phyloP scores from a whole-genome alignment of 176 grass and related monocot species.

The Sorghum bicolor region DNA sequence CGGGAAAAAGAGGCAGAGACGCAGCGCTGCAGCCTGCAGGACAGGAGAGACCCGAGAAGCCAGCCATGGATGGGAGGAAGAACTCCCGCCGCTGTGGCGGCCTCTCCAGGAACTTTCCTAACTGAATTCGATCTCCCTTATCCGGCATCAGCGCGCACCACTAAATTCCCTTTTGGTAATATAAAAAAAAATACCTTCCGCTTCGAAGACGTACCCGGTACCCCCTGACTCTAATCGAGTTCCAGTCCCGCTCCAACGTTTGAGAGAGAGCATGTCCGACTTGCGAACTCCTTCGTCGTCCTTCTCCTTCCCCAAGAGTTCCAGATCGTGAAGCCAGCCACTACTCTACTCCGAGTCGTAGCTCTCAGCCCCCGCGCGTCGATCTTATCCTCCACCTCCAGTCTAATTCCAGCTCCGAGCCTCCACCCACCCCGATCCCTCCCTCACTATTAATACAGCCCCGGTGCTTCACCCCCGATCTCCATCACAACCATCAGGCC shows the following conservation, averaged over 20 bases:
- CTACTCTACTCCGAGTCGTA: no score
- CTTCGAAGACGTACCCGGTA: not conserved
- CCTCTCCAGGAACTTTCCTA: not conserved
- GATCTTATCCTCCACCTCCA: conserved; percentile 15
- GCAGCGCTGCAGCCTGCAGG: no score
- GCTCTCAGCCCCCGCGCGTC: not conserved
- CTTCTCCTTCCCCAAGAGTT: not conserved
- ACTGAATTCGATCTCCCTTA: not conserved
- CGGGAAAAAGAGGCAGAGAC: not conserved
- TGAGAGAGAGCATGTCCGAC: not conserved
- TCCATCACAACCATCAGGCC: not conserved
- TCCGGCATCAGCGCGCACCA: not conserved
- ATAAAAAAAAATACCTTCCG: not conserved
- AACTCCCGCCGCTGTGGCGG: not conserved
- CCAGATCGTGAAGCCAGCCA: conserved; percentile 12
- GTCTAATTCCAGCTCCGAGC: not conserved
- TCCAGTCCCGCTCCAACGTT: not conserved
- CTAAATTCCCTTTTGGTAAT: not conserved
- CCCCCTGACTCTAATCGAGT: not conserved
- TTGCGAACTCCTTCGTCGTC: not conserved
- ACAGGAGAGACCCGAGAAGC: not conserved
- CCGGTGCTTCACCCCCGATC: not conserved
- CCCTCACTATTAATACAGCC: conserved; percentile 43
- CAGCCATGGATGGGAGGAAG: not conserved
- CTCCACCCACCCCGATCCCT: not conserved